Percentiles rank a stretch among this genome's conserved stretches.
Evolutionary conservation across 257 asterid genomes (phyloP).

Genomic region (Lantana camara): DNA sequence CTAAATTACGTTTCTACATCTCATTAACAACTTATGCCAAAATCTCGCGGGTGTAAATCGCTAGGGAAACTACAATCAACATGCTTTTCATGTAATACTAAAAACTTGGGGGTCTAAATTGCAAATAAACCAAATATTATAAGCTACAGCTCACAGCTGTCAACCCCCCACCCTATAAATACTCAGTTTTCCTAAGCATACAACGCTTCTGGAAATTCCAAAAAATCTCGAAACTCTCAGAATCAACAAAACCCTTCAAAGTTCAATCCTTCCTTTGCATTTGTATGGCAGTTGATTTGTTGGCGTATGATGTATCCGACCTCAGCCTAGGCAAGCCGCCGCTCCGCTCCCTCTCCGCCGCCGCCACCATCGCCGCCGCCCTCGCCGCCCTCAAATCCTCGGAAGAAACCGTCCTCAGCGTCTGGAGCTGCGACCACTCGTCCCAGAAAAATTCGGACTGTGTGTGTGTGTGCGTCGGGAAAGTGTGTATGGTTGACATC

Average conservation of each 20-base stretch:
- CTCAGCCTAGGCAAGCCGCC: slow-evolving; percentile 95
- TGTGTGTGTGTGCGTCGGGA: slow-evolving; percentile 68
- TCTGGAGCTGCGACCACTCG: slow-evolving; percentile 80
- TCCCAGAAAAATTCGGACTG: slow-evolving; percentile 35
- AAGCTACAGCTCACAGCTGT: too few species aligned
- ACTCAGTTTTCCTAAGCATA: not conserved
- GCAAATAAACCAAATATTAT: too few species aligned
- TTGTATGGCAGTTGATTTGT: slow-evolving; percentile 73
- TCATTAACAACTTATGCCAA: too few species aligned
- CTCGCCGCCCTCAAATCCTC: slow-evolving; percentile 59
- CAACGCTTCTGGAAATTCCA: not conserved
- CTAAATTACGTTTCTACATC: too few species aligned
- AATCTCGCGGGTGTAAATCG: too few species aligned
- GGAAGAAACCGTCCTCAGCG: slow-evolving; percentile 50
- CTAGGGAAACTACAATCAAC: too few species aligned
- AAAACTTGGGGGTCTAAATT: too few species aligned
- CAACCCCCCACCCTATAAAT: not conserved
- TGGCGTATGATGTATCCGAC: slow-evolving; percentile 74
- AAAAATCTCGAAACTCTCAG: not conserved
- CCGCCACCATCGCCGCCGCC: slow-evolving; percentile 68
- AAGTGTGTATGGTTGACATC: slow-evolving; percentile 79
- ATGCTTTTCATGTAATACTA: too few species aligned
- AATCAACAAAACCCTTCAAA: not conserved
- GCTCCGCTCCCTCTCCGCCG: slow-evolving; percentile 61
- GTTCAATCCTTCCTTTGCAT: not conserved